Evolutionary conservation across 148 eudicot species (phyloP).

Genomic region (Mesembryanthemum crystallinum): DNA sequence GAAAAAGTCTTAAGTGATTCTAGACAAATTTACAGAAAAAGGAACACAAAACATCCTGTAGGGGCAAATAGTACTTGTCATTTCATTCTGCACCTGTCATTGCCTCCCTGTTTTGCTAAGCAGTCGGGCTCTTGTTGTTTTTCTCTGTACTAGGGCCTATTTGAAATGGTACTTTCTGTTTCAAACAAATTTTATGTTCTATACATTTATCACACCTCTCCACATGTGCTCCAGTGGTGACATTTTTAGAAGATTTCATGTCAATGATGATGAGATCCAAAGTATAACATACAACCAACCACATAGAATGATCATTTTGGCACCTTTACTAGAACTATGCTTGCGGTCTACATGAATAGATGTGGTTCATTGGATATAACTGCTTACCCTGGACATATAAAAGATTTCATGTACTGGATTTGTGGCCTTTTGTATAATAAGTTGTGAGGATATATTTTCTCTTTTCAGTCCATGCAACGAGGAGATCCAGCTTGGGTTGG

Average conservation of each 20-base stretch:
- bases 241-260: not conserved
- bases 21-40: no score
- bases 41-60: no score
- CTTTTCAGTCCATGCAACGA: conserved; percentile 14
- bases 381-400: no score
- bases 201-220: not conserved
- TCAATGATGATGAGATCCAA: not conserved
- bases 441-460: not conserved
- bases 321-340: not conserved
- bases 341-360: no score
- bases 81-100: no score
- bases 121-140: not conserved
- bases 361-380: no score
- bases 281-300: no score
- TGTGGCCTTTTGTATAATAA: not conserved
- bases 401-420: not conserved
- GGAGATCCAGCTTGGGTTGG: conserved; percentile 25
- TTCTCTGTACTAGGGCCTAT: not conserved
- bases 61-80: no score
- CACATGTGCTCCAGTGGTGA: not conserved
- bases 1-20: no score
- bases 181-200: not conserved
- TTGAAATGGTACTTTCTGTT: not conserved
- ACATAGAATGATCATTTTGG: not conserved
- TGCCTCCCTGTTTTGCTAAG: no score